phyloP scores from a whole-genome alignment of 805 yeast genomes.

The Nakazawaea anatomiae region DNA sequence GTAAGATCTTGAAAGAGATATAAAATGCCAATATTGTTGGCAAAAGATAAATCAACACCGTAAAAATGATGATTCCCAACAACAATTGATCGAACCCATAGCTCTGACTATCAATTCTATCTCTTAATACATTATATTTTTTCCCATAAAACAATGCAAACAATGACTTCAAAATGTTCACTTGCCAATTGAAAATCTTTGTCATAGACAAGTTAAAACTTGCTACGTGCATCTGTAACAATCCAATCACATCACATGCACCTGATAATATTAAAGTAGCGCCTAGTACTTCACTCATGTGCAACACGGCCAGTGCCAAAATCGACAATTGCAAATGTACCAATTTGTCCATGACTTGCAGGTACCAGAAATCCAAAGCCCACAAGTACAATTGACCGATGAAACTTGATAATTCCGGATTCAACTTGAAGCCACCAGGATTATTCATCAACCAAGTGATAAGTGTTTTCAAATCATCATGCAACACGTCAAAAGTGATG shows the following conservation, averaged over 20 bases:
- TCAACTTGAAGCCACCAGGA: slow-evolving; percentile 92
- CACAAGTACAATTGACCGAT: slow-evolving; percentile 83
- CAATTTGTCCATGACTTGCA: slow-evolving; percentile 12
- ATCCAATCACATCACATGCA: slow-evolving; percentile 54
- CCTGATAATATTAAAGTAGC: slow-evolving; percentile 65
- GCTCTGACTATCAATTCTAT: slow-evolving; percentile 79
- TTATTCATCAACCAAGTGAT: slow-evolving; percentile 76
- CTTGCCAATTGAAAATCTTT: slow-evolving; percentile 71
- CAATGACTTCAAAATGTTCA: slow-evolving; percentile 61
- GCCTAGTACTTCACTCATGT: slow-evolving; percentile 35
- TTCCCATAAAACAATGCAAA: slow-evolving; percentile 86
- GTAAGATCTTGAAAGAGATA: slow-evolving; percentile 56
- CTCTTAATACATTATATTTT: slow-evolving; percentile 75
- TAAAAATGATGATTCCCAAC: slow-evolving; percentile 84
- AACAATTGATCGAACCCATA: slow-evolving; percentile 84
- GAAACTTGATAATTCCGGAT: slow-evolving; percentile 78
- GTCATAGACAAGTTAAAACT: slow-evolving; percentile 78
- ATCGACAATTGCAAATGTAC: slow-evolving; percentile 12
- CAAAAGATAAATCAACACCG: slow-evolving; percentile 65
- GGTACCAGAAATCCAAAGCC: slow-evolving; percentile 69
- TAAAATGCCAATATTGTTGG: slow-evolving; percentile 91
- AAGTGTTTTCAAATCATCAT: slow-evolving; percentile 34
- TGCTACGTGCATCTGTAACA: slow-evolving; percentile 65
- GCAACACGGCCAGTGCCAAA: neutral
- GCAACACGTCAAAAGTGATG: slow-evolving; percentile 21